A percentile compares a stretch with the other conserved stretches of the same genome.
These are phyloP conservation scores for Pseudogymnoascus pannorum DNA, from an alignment of 2,329 filamentous ascomycete genomes.

Conservation along the genomic window DNA sequence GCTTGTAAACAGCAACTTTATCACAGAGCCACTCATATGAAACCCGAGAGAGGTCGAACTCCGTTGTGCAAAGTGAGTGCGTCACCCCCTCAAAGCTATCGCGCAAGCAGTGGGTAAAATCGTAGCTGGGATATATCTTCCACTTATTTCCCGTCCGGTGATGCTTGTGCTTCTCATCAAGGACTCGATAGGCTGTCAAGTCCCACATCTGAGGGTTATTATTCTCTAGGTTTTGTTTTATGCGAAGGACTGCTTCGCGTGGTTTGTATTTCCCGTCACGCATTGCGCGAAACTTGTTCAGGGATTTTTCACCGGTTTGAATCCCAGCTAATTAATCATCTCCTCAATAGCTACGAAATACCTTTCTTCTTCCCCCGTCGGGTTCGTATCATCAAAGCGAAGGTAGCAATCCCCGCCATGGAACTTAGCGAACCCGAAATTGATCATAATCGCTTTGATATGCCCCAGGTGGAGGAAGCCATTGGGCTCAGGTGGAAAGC, in stretches of 20 bases:
- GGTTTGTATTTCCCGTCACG: slow-evolving; percentile 86
- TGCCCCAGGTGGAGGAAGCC: slow-evolving; percentile 92
- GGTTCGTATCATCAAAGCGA: slow-evolving; percentile 92
- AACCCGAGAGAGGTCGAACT: slow-evolving; percentile 76
- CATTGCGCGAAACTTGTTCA: slow-evolving; percentile 84
- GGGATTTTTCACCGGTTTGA: slow-evolving; percentile 66
- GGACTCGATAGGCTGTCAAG: slow-evolving; percentile 79
- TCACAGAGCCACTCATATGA: slow-evolving; percentile 90
- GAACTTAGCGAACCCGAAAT: slow-evolving; percentile 86
- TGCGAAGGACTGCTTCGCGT: slow-evolving; percentile 75
- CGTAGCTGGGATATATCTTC: slow-evolving; percentile 93
- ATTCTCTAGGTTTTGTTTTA: slow-evolving; percentile 82
- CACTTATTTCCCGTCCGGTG: slow-evolving; percentile 75
- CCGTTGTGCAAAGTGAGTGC: slow-evolving; percentile 86
- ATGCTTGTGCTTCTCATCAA: slow-evolving; percentile 56
- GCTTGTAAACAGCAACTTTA: slow-evolving; percentile 72
- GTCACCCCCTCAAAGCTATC: slow-evolving; percentile 91
- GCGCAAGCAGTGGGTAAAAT: slow-evolving; percentile 84
- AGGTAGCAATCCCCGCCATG: slow-evolving; percentile 61
- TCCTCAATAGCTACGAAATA: slow-evolving; percentile 85
- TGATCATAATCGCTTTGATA: slow-evolving; percentile 90
- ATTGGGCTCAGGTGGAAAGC: slow-evolving; percentile 84
- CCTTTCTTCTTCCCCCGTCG: slow-evolving; percentile 81
- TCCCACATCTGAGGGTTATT: slow-evolving; percentile 97
- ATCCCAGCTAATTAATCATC: slow-evolving; percentile 79